Percentiles rank a stretch among this genome's conserved stretches.
phyloP scores from a whole-genome alignment of 176 grass and related monocot species.

The Carex myosuroides region DNA sequence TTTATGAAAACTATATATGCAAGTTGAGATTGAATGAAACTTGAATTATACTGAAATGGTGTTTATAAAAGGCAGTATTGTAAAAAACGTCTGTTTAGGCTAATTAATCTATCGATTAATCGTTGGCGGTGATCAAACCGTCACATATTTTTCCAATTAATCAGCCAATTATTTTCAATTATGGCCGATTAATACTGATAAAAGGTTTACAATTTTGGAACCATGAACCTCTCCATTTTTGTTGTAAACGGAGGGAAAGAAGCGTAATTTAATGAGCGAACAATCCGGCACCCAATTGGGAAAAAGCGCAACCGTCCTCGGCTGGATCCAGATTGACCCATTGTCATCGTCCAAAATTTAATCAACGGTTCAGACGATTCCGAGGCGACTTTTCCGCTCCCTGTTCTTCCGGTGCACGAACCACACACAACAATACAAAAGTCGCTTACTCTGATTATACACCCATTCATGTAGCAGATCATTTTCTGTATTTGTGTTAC shows the following conservation, averaged over 20 bases:
- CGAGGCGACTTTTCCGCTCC: slow-evolving; percentile 6
- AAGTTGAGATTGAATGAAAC: too few relatives aligned
- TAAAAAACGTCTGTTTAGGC: too few relatives aligned
- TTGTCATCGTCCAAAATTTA: neutral
- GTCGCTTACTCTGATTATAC: neutral
- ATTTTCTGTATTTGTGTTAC: neutral
- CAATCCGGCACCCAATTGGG: neutral
- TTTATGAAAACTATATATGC: too few relatives aligned
- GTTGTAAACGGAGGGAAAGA: neutral
- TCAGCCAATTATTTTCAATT: too few relatives aligned
- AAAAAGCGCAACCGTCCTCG: neutral
- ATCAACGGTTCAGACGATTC: slow-evolving; percentile 1
- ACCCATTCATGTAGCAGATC: neutral
- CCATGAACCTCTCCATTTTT: neutral
- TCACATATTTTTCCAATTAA: too few relatives aligned
- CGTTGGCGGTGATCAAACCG: too few relatives aligned
- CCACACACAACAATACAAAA: neutral
- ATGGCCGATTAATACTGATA: too few relatives aligned
- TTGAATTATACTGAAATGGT: too few relatives aligned
- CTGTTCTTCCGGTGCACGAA: slow-evolving; percentile 12
- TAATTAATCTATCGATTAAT: too few relatives aligned
- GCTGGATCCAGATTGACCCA: neutral
- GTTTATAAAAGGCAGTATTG: too few relatives aligned
- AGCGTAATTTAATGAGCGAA: neutral
- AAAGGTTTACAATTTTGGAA: neutral